These are phyloP conservation scores for Fusarium solani-melongenae DNA, from an alignment of 2,329 filamentous ascomycete species.

Conservation along the genomic window DNA sequence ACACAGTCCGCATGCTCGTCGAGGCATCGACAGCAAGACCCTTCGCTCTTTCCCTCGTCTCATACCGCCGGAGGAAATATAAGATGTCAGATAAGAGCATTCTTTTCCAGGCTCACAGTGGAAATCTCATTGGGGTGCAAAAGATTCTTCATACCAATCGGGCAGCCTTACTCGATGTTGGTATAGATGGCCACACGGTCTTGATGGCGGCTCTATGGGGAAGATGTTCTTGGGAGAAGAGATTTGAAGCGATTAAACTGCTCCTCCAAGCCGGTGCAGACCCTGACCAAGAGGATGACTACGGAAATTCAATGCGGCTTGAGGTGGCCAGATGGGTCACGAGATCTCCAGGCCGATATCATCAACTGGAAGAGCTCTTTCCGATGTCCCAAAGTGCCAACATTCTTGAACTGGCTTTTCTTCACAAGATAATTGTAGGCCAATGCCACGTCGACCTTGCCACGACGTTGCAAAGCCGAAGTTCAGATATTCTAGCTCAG, in stretches of 20 bases:
- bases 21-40: not conserved
- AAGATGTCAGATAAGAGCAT: not conserved
- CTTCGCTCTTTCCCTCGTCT: not conserved
- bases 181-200: accelerated
- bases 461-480: not conserved
- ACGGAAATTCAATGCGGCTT: not conserved
- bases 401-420: not conserved
- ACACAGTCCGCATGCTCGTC: not conserved
- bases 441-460: not conserved
- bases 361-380: not conserved
- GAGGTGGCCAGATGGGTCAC: accelerated
- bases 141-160: not conserved
- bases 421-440: not conserved
- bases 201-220: not conserved
- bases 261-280: not conserved
- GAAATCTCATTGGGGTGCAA: not conserved
- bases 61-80: not conserved
- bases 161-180: not conserved
- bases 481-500: not conserved
- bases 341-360: not conserved
- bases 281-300: not conserved
- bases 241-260: not conserved
- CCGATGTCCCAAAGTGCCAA: accelerated
- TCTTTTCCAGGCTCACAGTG: not conserved
- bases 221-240: not conserved